These are phyloP conservation scores for Kondoa malvinella DNA, from an alignment of 768 basidiomycete species.

Conservation along the genomic window DNA sequence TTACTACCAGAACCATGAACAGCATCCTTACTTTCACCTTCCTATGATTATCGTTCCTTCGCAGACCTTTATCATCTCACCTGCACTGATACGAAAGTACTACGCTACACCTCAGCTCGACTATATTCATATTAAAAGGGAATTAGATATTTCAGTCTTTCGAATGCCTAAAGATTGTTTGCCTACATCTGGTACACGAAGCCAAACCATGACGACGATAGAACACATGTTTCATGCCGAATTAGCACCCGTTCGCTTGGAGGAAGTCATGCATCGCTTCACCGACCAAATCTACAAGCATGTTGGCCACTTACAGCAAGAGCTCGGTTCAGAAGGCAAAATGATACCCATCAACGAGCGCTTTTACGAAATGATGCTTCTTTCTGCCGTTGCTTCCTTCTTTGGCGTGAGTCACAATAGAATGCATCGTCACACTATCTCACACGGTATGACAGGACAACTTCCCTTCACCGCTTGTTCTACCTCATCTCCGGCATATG, in stretches of 20 bases:
- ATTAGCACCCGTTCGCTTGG: neutral
- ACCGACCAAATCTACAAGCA: neutral
- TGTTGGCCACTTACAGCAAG: neutral
- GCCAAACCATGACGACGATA: neutral
- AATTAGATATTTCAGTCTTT: neutral
- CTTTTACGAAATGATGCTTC: neutral
- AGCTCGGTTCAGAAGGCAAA: neutral
- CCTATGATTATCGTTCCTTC: neutral
- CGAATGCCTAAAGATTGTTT: neutral
- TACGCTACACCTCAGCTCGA: neutral
- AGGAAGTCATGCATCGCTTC: neutral
- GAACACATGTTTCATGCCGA: conserved; percentile 3
- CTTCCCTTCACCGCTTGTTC: neutral
- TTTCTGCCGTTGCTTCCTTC: neutral
- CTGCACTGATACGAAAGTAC: neutral
- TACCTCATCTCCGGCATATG: neutral
- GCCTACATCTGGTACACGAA: neutral
- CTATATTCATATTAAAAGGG: neutral
- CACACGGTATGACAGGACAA: neutral
- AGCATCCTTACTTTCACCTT: neutral
- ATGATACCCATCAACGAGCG: neutral
- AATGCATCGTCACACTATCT: neutral
- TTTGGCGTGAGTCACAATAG: neutral
- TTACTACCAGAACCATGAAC: neutral
- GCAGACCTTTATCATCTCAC: conserved; percentile 1